A percentile compares a stretch with the other conserved stretches of the same genome.
Conservation (phyloP, 495 filamentous ascomycete genomes). For the Neurospora africana region DNA sequence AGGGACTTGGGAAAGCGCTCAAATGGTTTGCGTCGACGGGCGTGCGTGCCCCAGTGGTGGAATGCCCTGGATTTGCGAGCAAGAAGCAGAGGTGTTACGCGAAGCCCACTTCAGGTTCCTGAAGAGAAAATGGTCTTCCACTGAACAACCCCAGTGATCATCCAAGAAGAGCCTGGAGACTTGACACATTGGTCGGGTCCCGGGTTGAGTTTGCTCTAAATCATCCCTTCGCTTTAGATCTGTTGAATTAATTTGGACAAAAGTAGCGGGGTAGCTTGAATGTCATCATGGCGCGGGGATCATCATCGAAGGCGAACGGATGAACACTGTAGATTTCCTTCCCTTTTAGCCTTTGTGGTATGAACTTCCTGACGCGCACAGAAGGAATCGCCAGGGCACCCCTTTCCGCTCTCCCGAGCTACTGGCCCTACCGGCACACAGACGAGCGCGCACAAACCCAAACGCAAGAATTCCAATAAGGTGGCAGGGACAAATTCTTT, state of each 20-base stretch:
- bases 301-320: not conserved
- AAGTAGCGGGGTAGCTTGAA: not conserved
- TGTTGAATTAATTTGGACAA: not conserved
- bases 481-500: not conserved
- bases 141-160: not conserved
- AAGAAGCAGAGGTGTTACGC: not conserved
- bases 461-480: not conserved
- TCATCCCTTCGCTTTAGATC: not conserved
- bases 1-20: not conserved
- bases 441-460: not conserved
- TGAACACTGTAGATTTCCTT: not conserved
- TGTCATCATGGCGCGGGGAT: not conserved
- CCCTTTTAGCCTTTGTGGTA: not conserved
- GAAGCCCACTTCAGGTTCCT: not conserved
- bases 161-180: not conserved
- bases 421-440: not conserved
- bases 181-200: not conserved
- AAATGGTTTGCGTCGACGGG: not conserved
- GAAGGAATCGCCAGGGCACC: not conserved
- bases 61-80: not conserved
- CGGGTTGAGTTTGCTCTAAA: not conserved
- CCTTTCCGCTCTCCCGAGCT: not conserved
- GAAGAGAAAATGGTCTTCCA: not conserved
- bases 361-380: not conserved
- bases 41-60: not conserved